Evolutionary conservation across 331 rosid genomes (phyloP), one percentile per base, ranked within the genome.

Genomic region (Acacia pycnantha): DNA sequence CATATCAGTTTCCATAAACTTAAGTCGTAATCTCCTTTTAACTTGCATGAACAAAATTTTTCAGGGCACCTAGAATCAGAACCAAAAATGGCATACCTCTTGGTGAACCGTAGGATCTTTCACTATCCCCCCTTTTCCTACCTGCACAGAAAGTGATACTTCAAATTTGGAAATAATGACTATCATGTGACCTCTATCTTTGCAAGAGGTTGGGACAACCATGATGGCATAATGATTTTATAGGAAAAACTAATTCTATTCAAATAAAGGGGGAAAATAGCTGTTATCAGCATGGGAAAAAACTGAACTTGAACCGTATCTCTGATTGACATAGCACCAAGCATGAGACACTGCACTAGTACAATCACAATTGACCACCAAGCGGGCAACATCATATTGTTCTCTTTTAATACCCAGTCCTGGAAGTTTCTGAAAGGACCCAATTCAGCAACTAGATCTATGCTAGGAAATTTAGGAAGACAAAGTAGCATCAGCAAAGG

Each of bases 51-150:
- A 43, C 54, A 41, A 8, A 15, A 67, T 18, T 72, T 16, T 8
- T 58, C 12, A 66, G 54, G 53, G 74, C 15, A 61, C 43, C 70
- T 22, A 46, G 35, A 79, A 81, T 29, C 44, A 80, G 70, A 77
- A 67, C 79, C 58, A 62, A 65, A 74, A 70, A 76, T 1, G 46
- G 86, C 88, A 7, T 73, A 93, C 99, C 97, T 95, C 99, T 87
- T 91, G 93, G 84, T 95, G 98, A 70, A 95, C 97, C 10, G 33
- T 12, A n/a, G 97, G 97, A 86, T 95, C 99, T 90, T 91, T 92
- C 82, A 92, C 99, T 73, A 95, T 92, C 43, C 98, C 98, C 47
- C 97, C 97, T 82, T 86, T 89, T 84, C 98, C 98, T 22, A 95
- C 98, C 98, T 93, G 90, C 82, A 89, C 50, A 76, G 37, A 84